Conservation (phyloP, 1,284 basidiomycete species). For the Golubevia pallescens region DNA sequence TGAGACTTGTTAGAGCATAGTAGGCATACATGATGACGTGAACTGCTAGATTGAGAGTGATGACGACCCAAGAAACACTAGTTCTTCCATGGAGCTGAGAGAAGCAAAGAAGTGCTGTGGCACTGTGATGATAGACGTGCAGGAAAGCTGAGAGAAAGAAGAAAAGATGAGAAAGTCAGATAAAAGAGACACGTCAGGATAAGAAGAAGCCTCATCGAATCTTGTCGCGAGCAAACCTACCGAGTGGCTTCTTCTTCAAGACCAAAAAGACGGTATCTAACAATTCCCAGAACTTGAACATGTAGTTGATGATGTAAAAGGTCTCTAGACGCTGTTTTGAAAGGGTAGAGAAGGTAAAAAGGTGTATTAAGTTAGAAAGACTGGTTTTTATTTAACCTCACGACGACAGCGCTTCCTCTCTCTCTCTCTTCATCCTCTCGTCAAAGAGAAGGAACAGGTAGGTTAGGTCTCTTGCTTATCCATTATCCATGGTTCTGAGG, state of each 20-base stretch:
- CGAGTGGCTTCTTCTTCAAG: constrained; percentile 96
- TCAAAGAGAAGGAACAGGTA: no score
- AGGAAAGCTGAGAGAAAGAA: constrained; percentile 75
- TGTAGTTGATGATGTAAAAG: constrained; percentile 98
- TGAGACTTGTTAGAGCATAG: constrained; percentile 50
- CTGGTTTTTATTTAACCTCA: no score
- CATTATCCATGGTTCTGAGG: no score
- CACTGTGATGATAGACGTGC: constrained; percentile 98
- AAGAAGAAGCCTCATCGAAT: not conserved
- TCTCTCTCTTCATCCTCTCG: no score
- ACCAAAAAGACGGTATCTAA: constrained; percentile 95
- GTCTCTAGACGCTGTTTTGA: constrained; percentile 44
- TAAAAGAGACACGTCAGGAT: no score
- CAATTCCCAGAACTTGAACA: constrained; percentile 88
- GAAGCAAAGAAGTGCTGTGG: constrained; percentile 94
- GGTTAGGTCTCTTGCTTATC: no score
- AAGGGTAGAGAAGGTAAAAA: constrained; percentile 52
- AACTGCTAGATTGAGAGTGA: constrained; percentile 87
- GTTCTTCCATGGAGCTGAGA: constrained; percentile 82
- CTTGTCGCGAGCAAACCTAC: constrained; percentile 59
- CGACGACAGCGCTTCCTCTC: no score
- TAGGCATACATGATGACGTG: constrained; percentile 89
- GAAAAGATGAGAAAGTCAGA: no score
- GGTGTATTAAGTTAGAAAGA: no score
- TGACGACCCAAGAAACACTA: constrained; percentile 88